Base-by-base conservation (phyloP, 148 eudicot species). In the Amaranthus cruentus region DNA sequence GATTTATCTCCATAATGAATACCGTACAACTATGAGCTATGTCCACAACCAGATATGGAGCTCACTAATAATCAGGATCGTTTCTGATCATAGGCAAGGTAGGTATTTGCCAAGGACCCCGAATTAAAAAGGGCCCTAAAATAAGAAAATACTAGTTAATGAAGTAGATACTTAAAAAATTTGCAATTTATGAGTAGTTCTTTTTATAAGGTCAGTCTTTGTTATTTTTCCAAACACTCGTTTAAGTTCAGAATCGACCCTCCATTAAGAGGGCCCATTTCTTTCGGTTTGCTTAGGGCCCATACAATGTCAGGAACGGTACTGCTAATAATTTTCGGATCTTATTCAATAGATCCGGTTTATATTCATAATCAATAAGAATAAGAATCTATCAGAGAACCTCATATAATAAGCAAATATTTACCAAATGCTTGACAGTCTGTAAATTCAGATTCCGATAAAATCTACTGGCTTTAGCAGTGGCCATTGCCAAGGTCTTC, bases 391-490 rank as follows among this genome's bases (percentile, higher is more conserved):
- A 56, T 57, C 55, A 69, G 44, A 56, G 5, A 49, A 57, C 57
- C 50, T 46, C 48, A 61, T 61, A 55, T 54, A 21, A 49, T 47
- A 75, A 44, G 82, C 21, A 90, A 66, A 93, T 2, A 83, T 81
- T 73, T 85, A 95, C 99, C 90, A 95, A 85, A 77, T 90, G 87
- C 79, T 86, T 87, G 59, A 87, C 93, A 8, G 91, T 87, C 65
- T 90, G 89, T 51, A 96, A 82, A 84, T 90, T 91, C 76, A 95
- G 78, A 74, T 83, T 97, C 65, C 97, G 85, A 71, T 86, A 83
- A 12, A 87, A 76, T 78, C 99, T 91, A 78, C 97, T 92, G 38
- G 89, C 89, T 88, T 89, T 91, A 63, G 90, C 92, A 21, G 97
- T 76, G 62, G 97, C 83, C 47, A 97, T 95, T 1, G 96, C 99